Percentiles rank a stretch among this genome's conserved stretches.
Evolutionary conservation across 2,329 filamentous ascomycete species (phyloP).

Genomic region (Sclerotinia glacialis): DNA sequence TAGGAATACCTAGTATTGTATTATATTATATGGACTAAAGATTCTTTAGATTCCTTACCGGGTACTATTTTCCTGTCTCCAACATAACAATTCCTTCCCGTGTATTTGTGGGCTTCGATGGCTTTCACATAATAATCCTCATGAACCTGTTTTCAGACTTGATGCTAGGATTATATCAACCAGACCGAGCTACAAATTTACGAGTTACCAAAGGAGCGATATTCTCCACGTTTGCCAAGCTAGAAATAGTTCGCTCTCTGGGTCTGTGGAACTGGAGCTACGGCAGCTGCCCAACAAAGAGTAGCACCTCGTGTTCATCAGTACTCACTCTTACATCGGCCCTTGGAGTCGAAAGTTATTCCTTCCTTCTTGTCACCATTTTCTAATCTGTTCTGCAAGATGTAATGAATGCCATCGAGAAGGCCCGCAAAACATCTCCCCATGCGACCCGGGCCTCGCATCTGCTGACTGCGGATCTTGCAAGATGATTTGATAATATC

Average conservation of each 20-base stretch:
- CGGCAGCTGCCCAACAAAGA: background rate
- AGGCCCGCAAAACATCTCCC: background rate
- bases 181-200: background rate
- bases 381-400: background rate
- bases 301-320: background rate
- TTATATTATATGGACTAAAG: background rate
- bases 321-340: background rate
- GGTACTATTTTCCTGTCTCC: too few relatives aligned
- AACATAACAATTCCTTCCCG: background rate
- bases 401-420: background rate
- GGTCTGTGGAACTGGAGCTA: background rate
- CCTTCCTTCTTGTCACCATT: background rate
- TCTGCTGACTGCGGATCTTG: constrained; percentile 1
- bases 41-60: too few relatives aligned
- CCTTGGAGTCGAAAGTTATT: background rate
- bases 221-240: background rate
- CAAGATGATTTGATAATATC: background rate
- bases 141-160: background rate
- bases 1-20: background rate
- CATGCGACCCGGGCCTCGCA: background rate
- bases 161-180: background rate
- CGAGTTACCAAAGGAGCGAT: background rate
- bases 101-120: background rate
- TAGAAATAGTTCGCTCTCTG: background rate
- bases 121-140: background rate